phyloP scores from a whole-genome alignment of 495 filamentous ascomycete species.

The Lasiosphaeria ovina region DNA sequence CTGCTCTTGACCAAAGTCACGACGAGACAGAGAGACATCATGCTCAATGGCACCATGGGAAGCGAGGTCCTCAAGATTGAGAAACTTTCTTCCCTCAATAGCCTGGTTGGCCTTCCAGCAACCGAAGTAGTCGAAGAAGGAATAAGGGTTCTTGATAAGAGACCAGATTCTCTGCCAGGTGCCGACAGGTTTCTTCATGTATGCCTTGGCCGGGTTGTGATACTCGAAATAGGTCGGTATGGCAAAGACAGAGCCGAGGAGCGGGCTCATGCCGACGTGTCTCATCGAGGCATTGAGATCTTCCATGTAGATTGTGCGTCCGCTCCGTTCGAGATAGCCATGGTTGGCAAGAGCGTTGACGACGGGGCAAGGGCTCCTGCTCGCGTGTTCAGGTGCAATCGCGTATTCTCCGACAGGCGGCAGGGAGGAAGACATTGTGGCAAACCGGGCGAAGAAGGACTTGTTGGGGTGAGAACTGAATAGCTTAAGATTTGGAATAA shows the following conservation, averaged over 20 bases:
- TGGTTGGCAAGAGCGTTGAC: conserved; percentile 9
- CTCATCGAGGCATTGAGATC: background rate
- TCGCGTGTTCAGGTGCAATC: conserved; percentile 1
- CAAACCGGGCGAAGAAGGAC: conserved; percentile 4
- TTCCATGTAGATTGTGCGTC: background rate
- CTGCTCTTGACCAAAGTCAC: conserved; percentile 7
- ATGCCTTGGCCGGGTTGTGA: conserved; percentile 1
- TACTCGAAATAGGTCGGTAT: background rate
- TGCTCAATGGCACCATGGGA: conserved; percentile 9
- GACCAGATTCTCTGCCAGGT: conserved; percentile 10
- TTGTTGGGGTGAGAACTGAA: conserved; percentile 8
- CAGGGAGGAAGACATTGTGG: conserved; percentile 4
- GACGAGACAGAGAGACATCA: conserved; percentile 8
- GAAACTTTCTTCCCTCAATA: conserved; percentile 2
- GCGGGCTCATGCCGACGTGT: background rate
- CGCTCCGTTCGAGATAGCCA: background rate
- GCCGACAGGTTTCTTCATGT: conserved; percentile 7
- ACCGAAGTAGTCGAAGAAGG: conserved; percentile 6
- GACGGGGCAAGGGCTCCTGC: conserved; percentile 8
- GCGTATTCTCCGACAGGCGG: conserved; percentile 7
- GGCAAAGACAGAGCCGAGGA: background rate
- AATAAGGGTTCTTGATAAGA: conserved; percentile 9
- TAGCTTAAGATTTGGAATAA: background rate
- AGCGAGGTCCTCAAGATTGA: conserved; percentile 7
- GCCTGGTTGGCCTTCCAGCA: conserved; percentile 5